phyloP scores from a whole-genome alignment of 805 yeast species.

The Lipomyces kockii region DNA sequence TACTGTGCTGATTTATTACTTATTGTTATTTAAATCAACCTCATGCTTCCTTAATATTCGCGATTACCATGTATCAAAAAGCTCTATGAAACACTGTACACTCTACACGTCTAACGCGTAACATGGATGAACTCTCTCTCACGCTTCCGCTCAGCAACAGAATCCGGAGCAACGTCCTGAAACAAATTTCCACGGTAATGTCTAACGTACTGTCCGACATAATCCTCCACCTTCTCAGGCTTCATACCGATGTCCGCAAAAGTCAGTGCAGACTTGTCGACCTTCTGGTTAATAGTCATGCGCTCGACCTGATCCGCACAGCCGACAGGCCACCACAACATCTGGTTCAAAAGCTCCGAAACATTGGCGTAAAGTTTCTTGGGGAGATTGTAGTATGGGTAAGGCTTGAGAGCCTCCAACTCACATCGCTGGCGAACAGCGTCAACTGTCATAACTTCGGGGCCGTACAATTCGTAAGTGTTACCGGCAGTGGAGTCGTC shows the following conservation, averaged over 20 bases:
- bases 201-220: conserved; percentile 52
- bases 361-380: conserved; percentile 47
- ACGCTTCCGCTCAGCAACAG: conserved; percentile 30
- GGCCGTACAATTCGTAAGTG: conserved; percentile 74
- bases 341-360: conserved; percentile 48
- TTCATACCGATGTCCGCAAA: conserved; percentile 74
- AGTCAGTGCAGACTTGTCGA: conserved; percentile 64
- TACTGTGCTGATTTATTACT: background rate
- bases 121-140: conserved; percentile 34
- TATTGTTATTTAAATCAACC: background rate
- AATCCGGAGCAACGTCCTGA: conserved; percentile 34
- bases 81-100: too few species aligned
- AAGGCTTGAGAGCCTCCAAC: conserved; percentile 56
- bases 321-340: conserved; percentile 52
- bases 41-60: background rate
- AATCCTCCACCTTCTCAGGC: conserved; percentile 58
- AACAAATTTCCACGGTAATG: conserved; percentile 35
- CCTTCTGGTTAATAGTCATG: conserved; percentile 66
- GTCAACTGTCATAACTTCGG: conserved; percentile 62
- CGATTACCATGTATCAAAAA: background rate
- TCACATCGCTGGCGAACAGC: conserved; percentile 75
- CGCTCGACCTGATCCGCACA: conserved; percentile 79
- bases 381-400: conserved; percentile 49
- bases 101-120: conserved; percentile 16
- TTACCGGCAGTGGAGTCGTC: conserved; percentile 82